Evolutionary conservation across 352 stramenopile genomes (phyloP), one percentile per base, ranked within the genome.

Genomic region (Phytophthora quininea): DNA sequence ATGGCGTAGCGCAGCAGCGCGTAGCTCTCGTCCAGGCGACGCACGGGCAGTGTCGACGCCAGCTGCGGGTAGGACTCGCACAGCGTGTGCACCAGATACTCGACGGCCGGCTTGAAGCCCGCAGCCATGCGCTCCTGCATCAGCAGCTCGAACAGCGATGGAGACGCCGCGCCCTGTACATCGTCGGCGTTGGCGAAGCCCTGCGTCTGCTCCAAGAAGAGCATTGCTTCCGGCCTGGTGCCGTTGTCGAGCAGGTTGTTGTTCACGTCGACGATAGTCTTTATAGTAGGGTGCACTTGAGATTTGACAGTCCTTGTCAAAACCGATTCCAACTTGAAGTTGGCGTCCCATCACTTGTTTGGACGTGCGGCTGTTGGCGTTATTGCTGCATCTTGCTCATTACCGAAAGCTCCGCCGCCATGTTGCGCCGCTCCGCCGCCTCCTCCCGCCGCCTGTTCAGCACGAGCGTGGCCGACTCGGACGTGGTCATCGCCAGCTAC

Each of bases 401-500:
- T 24, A 24, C 19, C 19, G 19, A 24, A 24, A 24, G 19, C 19
- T n/a, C 38, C 5, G 11, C 30, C n/a, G 45, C 33, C n/a, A 50
- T 71, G 57, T 11, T 74, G 15, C 70, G 65, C 29, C 57, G 58
- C 47, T 50, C 47, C n/a, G 31, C 61, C 1, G 32, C 66, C 6
- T 53, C 47, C n/a, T 48, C 57, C 43, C 78, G 82, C 62, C 89
- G 85, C 24, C 73, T 90, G 67, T 92, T 83, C 71, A 92, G 82
- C 51, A 90, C 75, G 57, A 81, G 84, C 32, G 86, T 77, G 69
- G 88, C 88, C 19, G 68, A 67, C 49, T 71, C 67, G 59, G 93
- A 98, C 69, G 90, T 95, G 29, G 96, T 99, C 24, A 99, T 99
- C 64, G 94, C 96, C 50, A 95, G 88, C 71, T 96, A 98, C 63